These are phyloP conservation scores for Hawksworthiomyces lignivorus DNA, from an alignment of 2,329 filamentous ascomycete species.

Conservation along the genomic window DNA sequence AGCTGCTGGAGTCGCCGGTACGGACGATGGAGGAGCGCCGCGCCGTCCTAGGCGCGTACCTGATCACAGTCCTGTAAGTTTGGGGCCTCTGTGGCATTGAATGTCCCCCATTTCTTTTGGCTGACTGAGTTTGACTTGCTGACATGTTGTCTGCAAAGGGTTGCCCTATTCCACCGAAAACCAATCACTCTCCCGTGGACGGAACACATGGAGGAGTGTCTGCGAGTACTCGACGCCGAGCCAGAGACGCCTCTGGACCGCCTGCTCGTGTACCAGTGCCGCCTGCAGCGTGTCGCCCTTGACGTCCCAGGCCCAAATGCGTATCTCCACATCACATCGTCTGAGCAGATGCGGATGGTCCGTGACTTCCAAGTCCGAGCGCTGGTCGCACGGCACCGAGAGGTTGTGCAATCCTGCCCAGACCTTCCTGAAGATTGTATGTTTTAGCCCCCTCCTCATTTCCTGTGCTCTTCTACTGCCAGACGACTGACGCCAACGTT, in stretches of 20 bases:
- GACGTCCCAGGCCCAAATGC: not conserved
- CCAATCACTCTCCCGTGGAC: conserved; percentile 49
- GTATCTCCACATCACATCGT: not conserved
- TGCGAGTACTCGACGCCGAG: conserved; percentile 31
- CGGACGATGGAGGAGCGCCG: conserved; percentile 8
- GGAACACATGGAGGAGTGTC: conserved; percentile 48
- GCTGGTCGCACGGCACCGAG: not conserved
- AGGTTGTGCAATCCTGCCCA: not conserved
- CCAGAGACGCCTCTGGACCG: conserved; percentile 8
- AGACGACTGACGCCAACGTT: no score
- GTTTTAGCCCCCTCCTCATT: not conserved
- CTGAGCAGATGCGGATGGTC: not conserved
- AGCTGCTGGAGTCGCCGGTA: conserved; percentile 4
- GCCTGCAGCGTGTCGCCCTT: conserved; percentile 6
- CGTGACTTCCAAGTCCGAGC: conserved; percentile 7
- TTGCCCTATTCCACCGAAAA: conserved; percentile 19
- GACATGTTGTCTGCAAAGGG: not conserved
- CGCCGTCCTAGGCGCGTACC: conserved; percentile 5
- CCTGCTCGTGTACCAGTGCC: conserved; percentile 9
- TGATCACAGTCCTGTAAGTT: conserved; percentile 1
- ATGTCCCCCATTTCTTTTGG: no score
- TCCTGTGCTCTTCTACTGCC: no score
- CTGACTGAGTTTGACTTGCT: no score
- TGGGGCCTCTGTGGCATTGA: no score
- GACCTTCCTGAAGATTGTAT: not conserved